phyloP scores from a whole-genome alignment of 2,329 filamentous ascomycete species.

The Cercospora sp. region DNA sequence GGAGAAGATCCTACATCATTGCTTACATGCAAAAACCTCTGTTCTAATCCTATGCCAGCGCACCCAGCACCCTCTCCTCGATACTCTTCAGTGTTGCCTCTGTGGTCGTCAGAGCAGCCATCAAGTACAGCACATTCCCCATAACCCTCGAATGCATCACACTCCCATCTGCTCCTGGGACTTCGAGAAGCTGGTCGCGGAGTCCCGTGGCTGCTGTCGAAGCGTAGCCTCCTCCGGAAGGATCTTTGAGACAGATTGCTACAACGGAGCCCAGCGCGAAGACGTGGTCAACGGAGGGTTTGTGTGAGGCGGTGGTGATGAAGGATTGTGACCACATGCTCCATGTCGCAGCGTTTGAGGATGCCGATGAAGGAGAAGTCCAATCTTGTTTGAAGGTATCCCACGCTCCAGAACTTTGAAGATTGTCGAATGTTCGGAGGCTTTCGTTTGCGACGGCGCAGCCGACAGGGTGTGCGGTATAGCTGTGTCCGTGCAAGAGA shows the following conservation, averaged over 20 bases:
- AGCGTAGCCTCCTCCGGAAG: constrained; percentile 53
- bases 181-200: constrained; percentile 51
- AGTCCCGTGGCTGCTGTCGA: constrained; percentile 56
- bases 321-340: constrained; percentile 69
- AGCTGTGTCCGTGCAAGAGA: constrained; percentile 80
- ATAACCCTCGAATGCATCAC: constrained; percentile 60
- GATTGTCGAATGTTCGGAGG: constrained; percentile 58
- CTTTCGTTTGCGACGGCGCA: constrained; percentile 75
- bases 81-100: constrained; percentile 44
- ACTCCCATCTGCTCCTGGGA: constrained; percentile 39
- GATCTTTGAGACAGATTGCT: constrained; percentile 60
- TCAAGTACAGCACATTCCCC: constrained; percentile 62
- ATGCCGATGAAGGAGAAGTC: constrained; percentile 25
- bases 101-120: constrained; percentile 57
- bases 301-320: constrained; percentile 59
- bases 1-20: background rate
- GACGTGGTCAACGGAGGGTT: constrained; percentile 59
- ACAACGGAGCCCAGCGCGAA: constrained; percentile 76
- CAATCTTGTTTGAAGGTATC: constrained; percentile 55
- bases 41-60: background rate
- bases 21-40: background rate
- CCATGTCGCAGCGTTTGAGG: constrained; percentile 52
- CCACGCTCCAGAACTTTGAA: constrained; percentile 62
- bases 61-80: constrained; percentile 40
- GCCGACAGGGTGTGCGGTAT: constrained; percentile 79